Base-by-base conservation (phyloP, 208 protist species). In the Crithidia expoeki region DNA sequence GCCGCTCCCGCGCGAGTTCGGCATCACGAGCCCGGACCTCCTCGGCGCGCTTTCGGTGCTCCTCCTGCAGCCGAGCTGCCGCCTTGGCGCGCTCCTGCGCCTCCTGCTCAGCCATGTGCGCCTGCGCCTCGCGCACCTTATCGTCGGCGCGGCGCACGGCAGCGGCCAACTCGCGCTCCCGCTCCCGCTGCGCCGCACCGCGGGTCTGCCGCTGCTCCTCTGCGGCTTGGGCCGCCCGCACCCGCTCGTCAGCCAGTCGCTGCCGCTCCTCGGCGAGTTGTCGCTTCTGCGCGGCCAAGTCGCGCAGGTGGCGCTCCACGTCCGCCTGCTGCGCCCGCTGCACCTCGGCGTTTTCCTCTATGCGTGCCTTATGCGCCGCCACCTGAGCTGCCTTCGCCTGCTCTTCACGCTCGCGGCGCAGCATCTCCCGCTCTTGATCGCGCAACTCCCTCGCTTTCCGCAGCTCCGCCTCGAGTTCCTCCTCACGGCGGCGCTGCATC, bases 261-360 rank as follows among this genome's bases (percentile, higher is more conserved):
- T 79, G 78, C 14, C 86, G 79, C 80, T 94, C 84, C 64, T 81
- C 79, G 7, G 88, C 85, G 30, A 92, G 68, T 38, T 83, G 73
- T 28, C 81, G 84, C 63, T 92, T 92, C 59, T 90, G 87, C 42
- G 59, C 55, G 5, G 89, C 85, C 21, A 94, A 79, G 14, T 94
- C 89, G 28, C 71, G 73, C 66, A 94, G 72, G 75, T 94, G 84
- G 7, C 81, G 74, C 32, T 94, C 89, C 21, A 94, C 76, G 46
- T 90, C 86, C 25, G 72, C 82, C 76, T 94, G 89, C 72, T 94
- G 89, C 46, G 50, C 76, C 34, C 83, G 79, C 72, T 92, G 86
- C 74, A 91, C 63, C 68, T 79, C 74, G 2, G 82, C 52, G 64
- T 83, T 85, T 66, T 79, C 89, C 62, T 80, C 83, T 71, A 91